Evolutionary conservation across 73 alveolate species (phyloP).

Genomic region (Halteria grandinella): DNA sequence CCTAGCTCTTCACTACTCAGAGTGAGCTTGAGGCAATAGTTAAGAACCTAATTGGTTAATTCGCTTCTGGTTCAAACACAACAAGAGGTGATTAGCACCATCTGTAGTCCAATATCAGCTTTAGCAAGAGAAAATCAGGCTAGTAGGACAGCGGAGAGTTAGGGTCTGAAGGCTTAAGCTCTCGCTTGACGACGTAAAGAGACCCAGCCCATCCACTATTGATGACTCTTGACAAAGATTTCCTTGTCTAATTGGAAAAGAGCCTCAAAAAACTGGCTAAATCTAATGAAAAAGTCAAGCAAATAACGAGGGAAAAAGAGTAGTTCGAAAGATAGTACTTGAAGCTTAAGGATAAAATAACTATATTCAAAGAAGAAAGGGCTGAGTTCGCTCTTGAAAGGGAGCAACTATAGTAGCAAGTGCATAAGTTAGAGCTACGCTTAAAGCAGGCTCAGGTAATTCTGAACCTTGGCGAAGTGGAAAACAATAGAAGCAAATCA

Average conservation of each 20-base stretch:
- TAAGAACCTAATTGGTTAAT: too few relatives aligned
- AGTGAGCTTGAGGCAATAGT: too few relatives aligned
- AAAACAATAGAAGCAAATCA: too few relatives aligned
- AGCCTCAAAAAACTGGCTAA: slow-evolving; percentile 9
- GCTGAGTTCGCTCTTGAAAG: neutral
- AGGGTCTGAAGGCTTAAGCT: too few relatives aligned
- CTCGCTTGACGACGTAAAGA: too few relatives aligned
- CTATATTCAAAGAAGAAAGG: slow-evolving; percentile 5
- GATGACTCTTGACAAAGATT: slow-evolving; percentile 21
- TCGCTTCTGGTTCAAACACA: too few relatives aligned
- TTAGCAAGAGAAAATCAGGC: too few relatives aligned
- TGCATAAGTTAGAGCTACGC: slow-evolving; percentile 12
- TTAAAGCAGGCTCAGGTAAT: slow-evolving; percentile 29
- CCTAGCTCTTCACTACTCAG: too few relatives aligned
- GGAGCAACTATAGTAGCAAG: neutral
- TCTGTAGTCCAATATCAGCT: too few relatives aligned
- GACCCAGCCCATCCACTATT: too few relatives aligned
- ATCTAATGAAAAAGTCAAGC: slow-evolving; percentile 9
- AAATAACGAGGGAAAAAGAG: slow-evolving; percentile 24
- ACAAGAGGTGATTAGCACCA: too few relatives aligned
- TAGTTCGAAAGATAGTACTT: neutral
- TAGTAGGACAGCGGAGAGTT: too few relatives aligned
- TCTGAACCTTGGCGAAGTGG: slow-evolving; percentile 4
- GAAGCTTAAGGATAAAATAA: slow-evolving; percentile 3
- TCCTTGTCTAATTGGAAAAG: neutral